Evolutionary conservation across 2,329 filamentous ascomycete genomes (phyloP).

Genomic region (Diaporthe ampelina): DNA sequence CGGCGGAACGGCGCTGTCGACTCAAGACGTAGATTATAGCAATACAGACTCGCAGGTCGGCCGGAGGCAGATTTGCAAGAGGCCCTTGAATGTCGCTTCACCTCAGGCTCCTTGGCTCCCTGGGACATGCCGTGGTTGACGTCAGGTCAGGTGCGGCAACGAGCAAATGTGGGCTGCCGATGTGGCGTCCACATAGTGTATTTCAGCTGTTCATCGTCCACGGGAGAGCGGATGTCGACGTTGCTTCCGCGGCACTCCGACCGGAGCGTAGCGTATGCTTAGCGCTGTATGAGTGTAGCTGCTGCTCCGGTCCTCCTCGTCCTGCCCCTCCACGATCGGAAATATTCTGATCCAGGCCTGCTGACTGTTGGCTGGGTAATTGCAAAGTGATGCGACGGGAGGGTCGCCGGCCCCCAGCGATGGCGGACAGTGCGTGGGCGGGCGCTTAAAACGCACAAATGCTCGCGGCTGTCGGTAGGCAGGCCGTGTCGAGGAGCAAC

Average conservation of each 20-base stretch:
- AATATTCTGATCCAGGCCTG: not conserved
- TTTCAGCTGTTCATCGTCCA: not conserved
- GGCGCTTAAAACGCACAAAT: not conserved
- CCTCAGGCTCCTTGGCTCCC: slow-evolving; percentile 7
- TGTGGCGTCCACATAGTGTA: slow-evolving; percentile 25
- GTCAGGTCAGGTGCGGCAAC: slow-evolving; percentile 18
- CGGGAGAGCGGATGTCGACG: slow-evolving; percentile 18
- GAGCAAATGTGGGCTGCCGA: slow-evolving; percentile 27
- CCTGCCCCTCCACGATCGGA: not conserved
- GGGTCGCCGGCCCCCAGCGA: not conserved
- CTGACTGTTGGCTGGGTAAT: not conserved
- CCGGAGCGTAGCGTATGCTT: slow-evolving; percentile 11
- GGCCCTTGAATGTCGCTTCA: not conserved
- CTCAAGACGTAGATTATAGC: not conserved
- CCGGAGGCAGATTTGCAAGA: not conserved
- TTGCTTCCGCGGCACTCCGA: slow-evolving; percentile 25
- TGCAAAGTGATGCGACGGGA: not conserved
- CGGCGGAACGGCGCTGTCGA: not conserved
- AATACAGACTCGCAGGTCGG: not conserved
- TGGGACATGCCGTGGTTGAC: slow-evolving; percentile 13
- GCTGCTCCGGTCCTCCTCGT: not conserved
- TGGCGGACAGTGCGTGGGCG: not conserved
- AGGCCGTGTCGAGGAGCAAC: not conserved
- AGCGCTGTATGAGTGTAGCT: not conserved
- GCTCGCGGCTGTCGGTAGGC: slow-evolving; percentile 17